These are phyloP conservation scores for Akanthomyces lecanii DNA, from an alignment of 2,329 filamentous ascomycete species.

Conservation along the genomic window DNA sequence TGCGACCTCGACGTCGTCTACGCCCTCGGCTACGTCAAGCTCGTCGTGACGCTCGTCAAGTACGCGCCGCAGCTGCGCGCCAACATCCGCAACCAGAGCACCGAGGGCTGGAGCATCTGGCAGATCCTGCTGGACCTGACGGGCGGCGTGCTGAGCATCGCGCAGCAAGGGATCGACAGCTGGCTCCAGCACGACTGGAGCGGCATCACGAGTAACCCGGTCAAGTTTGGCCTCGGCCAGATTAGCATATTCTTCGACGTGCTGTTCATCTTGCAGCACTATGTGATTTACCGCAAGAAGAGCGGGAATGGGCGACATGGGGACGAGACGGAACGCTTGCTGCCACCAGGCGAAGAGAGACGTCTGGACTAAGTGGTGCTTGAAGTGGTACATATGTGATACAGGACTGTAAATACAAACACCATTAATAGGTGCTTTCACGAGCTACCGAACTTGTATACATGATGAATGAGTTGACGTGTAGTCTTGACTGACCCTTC, in stretches of 20 bases:
- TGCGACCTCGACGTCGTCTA: conserved; percentile 61
- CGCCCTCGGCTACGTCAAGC: conserved; percentile 80
- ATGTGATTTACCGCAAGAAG: conserved; percentile 61
- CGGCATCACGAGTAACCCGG: conserved; percentile 84
- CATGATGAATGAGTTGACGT: conserved; percentile 6
- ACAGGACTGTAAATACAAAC: neutral
- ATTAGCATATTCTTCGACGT: conserved; percentile 82
- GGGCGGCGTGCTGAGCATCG: conserved; percentile 76
- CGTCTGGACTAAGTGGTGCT: conserved; percentile 16
- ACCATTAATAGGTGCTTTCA: neutral
- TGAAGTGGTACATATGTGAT: neutral
- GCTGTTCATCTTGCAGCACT: conserved; percentile 86
- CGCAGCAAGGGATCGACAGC: conserved; percentile 80
- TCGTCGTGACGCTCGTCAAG: conserved; percentile 84
- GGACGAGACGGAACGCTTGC: conserved; percentile 26
- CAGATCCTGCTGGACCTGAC: conserved; percentile 80
- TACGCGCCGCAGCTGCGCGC: conserved; percentile 82
- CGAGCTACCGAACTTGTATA: neutral
- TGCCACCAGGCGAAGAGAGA: conserved; percentile 28
- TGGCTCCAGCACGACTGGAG: conserved; percentile 83
- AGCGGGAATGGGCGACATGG: conserved; percentile 9
- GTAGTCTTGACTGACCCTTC: neutral
- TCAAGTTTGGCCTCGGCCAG: conserved; percentile 83
- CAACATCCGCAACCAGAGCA: conserved; percentile 83
- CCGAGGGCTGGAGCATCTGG: conserved; percentile 79